A percentile compares a stretch with the other conserved stretches of the same genome.
Evolutionary conservation across 225 moss, liverwort and hornwort genomes (phyloP).

Genomic region (Marchantia paleacea): DNA sequence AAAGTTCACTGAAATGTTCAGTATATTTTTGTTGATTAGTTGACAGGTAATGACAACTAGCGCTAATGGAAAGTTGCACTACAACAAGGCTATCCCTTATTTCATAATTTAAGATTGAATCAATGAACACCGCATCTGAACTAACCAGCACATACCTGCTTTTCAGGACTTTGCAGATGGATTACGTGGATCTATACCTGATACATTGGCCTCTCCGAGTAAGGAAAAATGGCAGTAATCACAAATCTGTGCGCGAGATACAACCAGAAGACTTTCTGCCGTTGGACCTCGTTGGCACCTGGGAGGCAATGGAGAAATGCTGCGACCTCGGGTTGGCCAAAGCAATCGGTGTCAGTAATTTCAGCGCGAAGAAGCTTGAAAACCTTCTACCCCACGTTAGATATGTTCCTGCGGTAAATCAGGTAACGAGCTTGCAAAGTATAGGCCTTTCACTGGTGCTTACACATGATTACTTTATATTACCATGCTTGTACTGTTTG

Average conservation of each 20-base stretch:
- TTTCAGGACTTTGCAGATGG: constrained; percentile 48
- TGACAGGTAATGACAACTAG: too few species aligned
- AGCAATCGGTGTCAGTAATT: constrained; percentile 64
- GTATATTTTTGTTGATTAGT: too few species aligned
- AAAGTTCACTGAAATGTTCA: too few species aligned
- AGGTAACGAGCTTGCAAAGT: constrained; percentile 27
- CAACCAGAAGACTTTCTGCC: constrained; percentile 22
- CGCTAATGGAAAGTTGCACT: too few species aligned
- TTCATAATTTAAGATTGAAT: too few species aligned
- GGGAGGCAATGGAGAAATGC: constrained; percentile 51
- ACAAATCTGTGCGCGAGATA: constrained; percentile 7
- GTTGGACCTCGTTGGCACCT: constrained; percentile 29
- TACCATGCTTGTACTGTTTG: too few species aligned
- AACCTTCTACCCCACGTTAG: constrained; percentile 36
- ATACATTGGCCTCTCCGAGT: constrained; percentile 40
- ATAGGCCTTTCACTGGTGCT: too few species aligned
- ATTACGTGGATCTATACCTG: constrained; percentile 53
- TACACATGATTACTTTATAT: too few species aligned
- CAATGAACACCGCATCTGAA: too few species aligned
- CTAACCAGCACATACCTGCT: background rate
- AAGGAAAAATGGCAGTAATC: constrained; percentile 5
- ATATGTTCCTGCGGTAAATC: constrained; percentile 55
- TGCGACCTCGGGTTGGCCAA: constrained; percentile 40
- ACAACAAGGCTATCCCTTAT: too few species aligned
- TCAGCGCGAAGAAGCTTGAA: constrained; percentile 46